Base-by-base conservation (phyloP, 345 rosid genomes). In the Bruguiera gymnorhiza region DNA sequence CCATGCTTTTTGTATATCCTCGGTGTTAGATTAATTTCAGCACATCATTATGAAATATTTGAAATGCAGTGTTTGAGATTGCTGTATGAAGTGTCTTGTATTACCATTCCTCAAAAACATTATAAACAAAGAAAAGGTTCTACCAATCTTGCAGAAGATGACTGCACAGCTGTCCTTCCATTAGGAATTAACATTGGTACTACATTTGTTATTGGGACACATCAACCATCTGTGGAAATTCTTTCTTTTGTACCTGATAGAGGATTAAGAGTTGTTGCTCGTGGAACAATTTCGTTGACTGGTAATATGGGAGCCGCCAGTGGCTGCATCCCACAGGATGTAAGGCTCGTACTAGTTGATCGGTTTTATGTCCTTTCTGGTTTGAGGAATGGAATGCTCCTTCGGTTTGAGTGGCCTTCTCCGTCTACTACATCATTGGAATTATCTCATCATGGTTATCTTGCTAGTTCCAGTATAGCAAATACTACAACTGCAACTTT, bases 351-450 rank as follows among this genome's bases (percentile, higher is more conserved):
- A 54, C 72, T 87, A 15, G 97, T 83, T 74, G 97, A 95, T 77
- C 93, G 83, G 59, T 72, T 80, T 58, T 95, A 92, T 82, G 86
- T 92, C 67, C 94, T 95, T 70, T 81, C 89, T 60, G 97, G 99
- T 62, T 83, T 95, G 81, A 92, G 99, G 84, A 95, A 95, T 75
- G 99, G 99, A 63, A 95, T 95, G 99, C 88, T 95, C 46, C 96
- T 95, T 62, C 92, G 97, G 50, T 92, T 92, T 85, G 98, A 95
- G 80, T 90, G 93, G 96, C 96, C 97, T 62, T 72, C 86, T 71
- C 62, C 75, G 36, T 78, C 79, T 63, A 64, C 78, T 60, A 52
- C 76, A 70, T 70, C 82, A 67, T 69, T 81, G 30, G 83, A 74
- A 52, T 54, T 66, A 67, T 66, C 76, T 19, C 63, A 63, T 67